Evolutionary conservation across 2,329 filamentous ascomycete species (phyloP), one percentile per base, ranked within the genome.

Genomic region (Aspergillus bombycis): DNA sequence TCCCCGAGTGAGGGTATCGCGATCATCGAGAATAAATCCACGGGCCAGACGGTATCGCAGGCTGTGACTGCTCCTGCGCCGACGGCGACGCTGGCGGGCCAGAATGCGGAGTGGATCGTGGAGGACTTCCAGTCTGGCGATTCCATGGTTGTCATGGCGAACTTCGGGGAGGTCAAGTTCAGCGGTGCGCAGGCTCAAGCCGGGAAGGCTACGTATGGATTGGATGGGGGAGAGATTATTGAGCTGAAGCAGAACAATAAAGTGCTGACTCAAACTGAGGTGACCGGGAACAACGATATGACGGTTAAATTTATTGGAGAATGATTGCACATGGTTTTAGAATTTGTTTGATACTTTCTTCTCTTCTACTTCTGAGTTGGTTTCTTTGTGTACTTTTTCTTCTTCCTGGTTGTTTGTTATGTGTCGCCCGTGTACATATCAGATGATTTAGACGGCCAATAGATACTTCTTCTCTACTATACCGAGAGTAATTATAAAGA

Each of bases 81-180:
- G 3, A 70, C 74, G 7, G 68, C 72, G n/a, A 77, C 74, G 5
- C 80, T 88, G 16, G 85, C 82, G 69, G 79, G 85, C 69, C 82
- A 82, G 68, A 87, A 87, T 65, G 86, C 85, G 12, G 86, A 89
- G 71, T 89, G 86, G 86, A 88, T 89, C 67, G 85, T 88, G 16
- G 86, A 88, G 76, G 84, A 85, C 62, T 85, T 83, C 66, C 74
- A 80, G 63, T 67, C 72, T 3, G 74, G 76, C 45, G 65, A 67
- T 45, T 65, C 68, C 2, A 77, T 82, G 58, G 81, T 86, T 4
- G 69, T 78, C 0, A 77, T 86, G 58, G 81, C 78, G 36, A 71
- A 85, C 69, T 86, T 85, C 63, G 80, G 79, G 16, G 78, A 73
- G 6, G 78, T 85, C 11, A 75, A 62, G 21, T 80, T 80, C 63